Base-by-base conservation (phyloP, 208 protist genomes). In the Wallacemonas sp. region DNA sequence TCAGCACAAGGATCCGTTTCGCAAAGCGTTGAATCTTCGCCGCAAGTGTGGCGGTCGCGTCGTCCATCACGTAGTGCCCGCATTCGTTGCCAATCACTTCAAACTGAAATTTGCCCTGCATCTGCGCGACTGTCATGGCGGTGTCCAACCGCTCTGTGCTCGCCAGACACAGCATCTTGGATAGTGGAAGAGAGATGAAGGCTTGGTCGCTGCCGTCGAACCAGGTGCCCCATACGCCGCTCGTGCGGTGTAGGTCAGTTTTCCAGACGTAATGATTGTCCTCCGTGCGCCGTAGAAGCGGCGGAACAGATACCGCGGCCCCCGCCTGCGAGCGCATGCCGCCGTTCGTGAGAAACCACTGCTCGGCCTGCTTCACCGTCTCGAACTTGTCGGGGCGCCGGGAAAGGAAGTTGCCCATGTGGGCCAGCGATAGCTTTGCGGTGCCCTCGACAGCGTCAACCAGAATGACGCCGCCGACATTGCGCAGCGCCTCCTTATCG, bases 31-130 rank as follows among this genome's bases (percentile, higher is more conserved):
- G 69, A 19, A 92, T 38, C 60, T 92, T 92, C 2, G 63, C 55
- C 1, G 72, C 77, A 0, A 95, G 30, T 27, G 65, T 67, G 10
- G 37, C 37, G 0, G 94, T 89, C 2, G 87, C 81, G 63, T 98
- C 94, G 50, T 98, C 94, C 81, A 95, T 92, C 50, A 98, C 78
- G 67, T 92, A 91, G 64, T 98, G 94, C 6, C 94, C 94, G 58
- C 85, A 92, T 17, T 78, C 71, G 36, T 83, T 85, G 13, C 85
- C 81, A 21, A 97, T 77, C 2, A 97, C 60, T 68, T 95, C 87
- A 34, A 97, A 79, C 81, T 98, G 94, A 70, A 97, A 98, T 67
- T 96, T 93, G 15, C 94, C 94, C 66, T 97, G 94, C 94, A 98
- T 98, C 65, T 97, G 91, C 9, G 91, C 94, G 26, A 97, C 79